Percentiles rank a stretch among this genome's conserved stretches.
These are phyloP conservation scores for Coemansia javaensis DNA, from an alignment of 192 early-diverging fungal genomes.

Conservation along the genomic window DNA sequence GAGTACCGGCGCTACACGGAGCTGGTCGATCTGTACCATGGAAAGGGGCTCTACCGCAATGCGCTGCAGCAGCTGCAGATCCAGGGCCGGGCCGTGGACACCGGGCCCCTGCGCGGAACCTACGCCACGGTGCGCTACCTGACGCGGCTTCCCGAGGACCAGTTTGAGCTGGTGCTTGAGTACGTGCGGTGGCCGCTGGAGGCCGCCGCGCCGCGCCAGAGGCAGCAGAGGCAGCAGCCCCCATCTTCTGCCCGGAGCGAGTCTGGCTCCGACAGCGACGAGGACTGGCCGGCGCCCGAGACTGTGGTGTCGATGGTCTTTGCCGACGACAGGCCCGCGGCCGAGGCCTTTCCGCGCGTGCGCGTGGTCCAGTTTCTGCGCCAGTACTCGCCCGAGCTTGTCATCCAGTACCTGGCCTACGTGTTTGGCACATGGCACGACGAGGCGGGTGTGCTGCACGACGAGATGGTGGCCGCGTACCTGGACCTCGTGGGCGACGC, in stretches of 20 bases:
- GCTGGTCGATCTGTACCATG: conserved; percentile 90
- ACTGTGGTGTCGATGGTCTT: conserved; percentile 43
- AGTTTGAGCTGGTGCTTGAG: conserved; percentile 78
- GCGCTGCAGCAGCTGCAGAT: conserved; percentile 78
- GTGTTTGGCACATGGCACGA: conserved; percentile 70
- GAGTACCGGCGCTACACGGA: conserved; percentile 76
- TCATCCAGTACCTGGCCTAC: conserved; percentile 74
- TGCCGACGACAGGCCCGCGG: conserved; percentile 51
- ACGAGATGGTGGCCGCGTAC: conserved; percentile 75
- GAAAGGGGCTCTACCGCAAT: conserved; percentile 83
- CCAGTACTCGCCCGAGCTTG: conserved; percentile 58
- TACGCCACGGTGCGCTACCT: conserved; percentile 70
- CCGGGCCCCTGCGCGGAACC: conserved; percentile 58
- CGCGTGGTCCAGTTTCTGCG: conserved; percentile 66
- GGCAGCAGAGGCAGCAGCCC: not conserved
- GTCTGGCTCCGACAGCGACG: conserved; percentile 13
- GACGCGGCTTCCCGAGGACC: conserved; percentile 67
- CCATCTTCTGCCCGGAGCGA: conserved; percentile 14
- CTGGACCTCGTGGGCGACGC: conserved; percentile 57
- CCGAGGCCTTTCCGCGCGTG: conserved; percentile 58
- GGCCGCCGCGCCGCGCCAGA: conserved; percentile 55
- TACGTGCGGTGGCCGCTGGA: conserved; percentile 78
- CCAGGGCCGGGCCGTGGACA: conserved; percentile 45
- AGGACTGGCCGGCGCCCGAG: conserved; percentile 23
- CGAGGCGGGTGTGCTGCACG: conserved; percentile 66